Evolutionary conservation across 352 stramenopile genomes (phyloP).

Genomic region (Phytophthora sp.): DNA sequence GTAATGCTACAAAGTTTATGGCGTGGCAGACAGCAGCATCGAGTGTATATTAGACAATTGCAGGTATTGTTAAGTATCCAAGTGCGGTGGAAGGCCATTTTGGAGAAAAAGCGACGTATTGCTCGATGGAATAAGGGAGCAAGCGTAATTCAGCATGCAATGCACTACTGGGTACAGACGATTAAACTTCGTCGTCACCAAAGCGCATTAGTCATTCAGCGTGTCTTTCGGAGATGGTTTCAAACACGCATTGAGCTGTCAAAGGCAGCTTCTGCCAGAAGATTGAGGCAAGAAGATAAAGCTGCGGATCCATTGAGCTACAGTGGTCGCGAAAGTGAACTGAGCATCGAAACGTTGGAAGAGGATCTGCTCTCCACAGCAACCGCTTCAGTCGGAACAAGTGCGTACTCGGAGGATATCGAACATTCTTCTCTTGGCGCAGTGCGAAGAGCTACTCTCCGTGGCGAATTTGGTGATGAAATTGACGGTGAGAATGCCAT

Average conservation of each 20-base stretch:
- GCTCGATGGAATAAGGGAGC: conserved; percentile 41
- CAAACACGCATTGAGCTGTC: conserved; percentile 19
- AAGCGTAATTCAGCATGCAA: conserved; percentile 42
- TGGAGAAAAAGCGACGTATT: conserved; percentile 48
- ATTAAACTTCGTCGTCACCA: conserved; percentile 28
- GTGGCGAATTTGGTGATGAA: conserved; percentile 23
- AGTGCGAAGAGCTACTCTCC: conserved; percentile 20
- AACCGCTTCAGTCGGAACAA: conserved; percentile 49
- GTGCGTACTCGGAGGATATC: conserved; percentile 46
- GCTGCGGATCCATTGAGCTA: conserved; percentile 18
- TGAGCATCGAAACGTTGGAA: conserved; percentile 37
- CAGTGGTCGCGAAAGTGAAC: conserved; percentile 36
- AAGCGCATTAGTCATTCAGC: conserved; percentile 43
- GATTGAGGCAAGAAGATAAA: conserved; percentile 25
- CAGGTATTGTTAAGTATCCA: conserved; percentile 54
- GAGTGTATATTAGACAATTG: conserved; percentile 41
- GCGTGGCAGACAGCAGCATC: conserved; percentile 39
- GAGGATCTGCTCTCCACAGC: conserved; percentile 42
- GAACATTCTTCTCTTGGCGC: conserved; percentile 30
- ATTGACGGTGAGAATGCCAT: conserved; percentile 39
- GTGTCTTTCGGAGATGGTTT: conserved; percentile 35
- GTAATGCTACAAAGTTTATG: conserved; percentile 61
- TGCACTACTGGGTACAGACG: conserved; percentile 39
- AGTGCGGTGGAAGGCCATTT: conserved; percentile 60
- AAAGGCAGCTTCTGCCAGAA: conserved; percentile 18